Evolutionary conservation across 257 asterid species (phyloP).

Genomic region (Solanum lycopersicoides): DNA sequence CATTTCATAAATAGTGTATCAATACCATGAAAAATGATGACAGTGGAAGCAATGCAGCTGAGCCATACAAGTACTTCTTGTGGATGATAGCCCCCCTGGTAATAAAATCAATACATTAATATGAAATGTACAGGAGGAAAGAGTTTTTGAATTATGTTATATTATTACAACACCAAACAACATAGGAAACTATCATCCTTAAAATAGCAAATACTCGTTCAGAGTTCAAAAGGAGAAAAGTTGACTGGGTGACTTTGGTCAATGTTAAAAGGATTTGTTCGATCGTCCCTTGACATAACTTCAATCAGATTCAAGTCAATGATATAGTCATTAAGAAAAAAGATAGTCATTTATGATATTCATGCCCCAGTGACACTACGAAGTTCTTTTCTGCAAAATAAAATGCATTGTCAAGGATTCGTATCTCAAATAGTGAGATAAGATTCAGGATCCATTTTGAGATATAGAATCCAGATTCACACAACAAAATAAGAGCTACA

Average conservation of each 20-base stretch:
- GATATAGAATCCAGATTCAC: not conserved
- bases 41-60: constrained; percentile 71
- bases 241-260: not conserved
- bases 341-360: not conserved
- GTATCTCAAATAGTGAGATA: not conserved
- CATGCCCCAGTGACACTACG: not conserved
- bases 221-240: not conserved
- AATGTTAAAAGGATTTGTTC: not conserved
- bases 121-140: not conserved
- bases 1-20: not conserved
- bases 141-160: not conserved
- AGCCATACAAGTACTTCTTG: constrained; percentile 73
- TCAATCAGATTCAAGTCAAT: not conserved
- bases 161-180: not conserved
- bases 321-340: not conserved
- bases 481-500: not conserved
- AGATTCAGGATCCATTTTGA: not conserved
- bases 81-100: constrained; percentile 82
- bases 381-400: not conserved
- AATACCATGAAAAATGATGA: constrained; percentile 70
- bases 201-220: not conserved
- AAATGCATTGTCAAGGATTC: not conserved
- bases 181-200: not conserved
- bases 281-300: not conserved
- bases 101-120: constrained; percentile 3